phyloP scores from a whole-genome alignment of 176 grass and related monocot genomes.

The Pontederia crassipes region DNA sequence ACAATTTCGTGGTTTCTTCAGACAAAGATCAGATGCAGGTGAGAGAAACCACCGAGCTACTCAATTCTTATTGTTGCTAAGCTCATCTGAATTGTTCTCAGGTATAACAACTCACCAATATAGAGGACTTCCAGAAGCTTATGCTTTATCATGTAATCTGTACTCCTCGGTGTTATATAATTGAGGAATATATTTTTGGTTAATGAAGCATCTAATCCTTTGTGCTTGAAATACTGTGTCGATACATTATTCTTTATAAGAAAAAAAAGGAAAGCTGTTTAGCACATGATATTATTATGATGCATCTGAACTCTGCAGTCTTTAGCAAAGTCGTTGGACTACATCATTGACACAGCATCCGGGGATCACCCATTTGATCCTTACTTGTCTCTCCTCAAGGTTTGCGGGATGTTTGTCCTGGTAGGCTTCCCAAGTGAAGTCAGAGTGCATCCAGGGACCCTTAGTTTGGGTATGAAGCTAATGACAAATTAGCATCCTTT shows the following conservation, averaged over 20 bases:
- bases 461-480: constrained; percentile 39
- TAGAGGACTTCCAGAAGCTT: too few relatives aligned
- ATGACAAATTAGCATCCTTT: background rate
- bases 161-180: too few relatives aligned
- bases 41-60: background rate
- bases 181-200: too few relatives aligned
- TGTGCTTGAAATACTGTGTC: background rate
- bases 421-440: constrained; percentile 61
- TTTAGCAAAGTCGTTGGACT: constrained; percentile 46
- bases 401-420: constrained; percentile 49
- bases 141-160: too few relatives aligned
- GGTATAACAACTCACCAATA: too few relatives aligned
- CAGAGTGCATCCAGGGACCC: constrained; percentile 45
- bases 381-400: constrained; percentile 54
- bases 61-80: background rate
- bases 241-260: background rate
- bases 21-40: constrained; percentile 67
- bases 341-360: constrained; percentile 68
- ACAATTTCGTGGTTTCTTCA: constrained; percentile 72
- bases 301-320: constrained; percentile 27
- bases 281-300: background rate
- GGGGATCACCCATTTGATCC: constrained; percentile 78
- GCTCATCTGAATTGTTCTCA: background rate
- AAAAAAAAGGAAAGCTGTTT: background rate
- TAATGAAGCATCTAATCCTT: too few relatives aligned